phyloP scores from a whole-genome alignment of 1,284 basidiomycete species.

The Tilletia caries region DNA sequence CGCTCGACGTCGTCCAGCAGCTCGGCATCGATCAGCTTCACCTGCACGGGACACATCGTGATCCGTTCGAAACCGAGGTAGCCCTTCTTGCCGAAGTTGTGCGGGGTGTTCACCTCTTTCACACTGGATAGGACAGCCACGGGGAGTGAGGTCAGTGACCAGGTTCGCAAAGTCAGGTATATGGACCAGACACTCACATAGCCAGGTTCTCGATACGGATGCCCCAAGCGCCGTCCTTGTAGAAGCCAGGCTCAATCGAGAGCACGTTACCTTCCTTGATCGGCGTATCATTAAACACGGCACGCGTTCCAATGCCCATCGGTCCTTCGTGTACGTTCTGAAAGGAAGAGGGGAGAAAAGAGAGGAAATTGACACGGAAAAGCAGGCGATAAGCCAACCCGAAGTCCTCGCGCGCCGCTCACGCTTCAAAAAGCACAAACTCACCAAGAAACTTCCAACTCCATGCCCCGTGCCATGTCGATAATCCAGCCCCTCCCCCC shows the following conservation, averaged over 20 bases:
- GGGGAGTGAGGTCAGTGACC: slow-evolving; percentile 2
- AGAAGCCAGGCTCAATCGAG: slow-evolving; percentile 76
- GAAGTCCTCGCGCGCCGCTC: too few relatives aligned
- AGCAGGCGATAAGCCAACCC: too few relatives aligned
- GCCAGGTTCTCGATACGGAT: slow-evolving; percentile 80
- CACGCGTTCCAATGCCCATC: slow-evolving; percentile 49
- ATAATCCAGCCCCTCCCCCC: slow-evolving; percentile 70
- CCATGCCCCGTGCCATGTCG: slow-evolving; percentile 10
- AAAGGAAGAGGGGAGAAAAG: slow-evolving; percentile 18
- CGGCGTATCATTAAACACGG: slow-evolving; percentile 49
- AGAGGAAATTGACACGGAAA: too few relatives aligned
- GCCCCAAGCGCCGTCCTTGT: slow-evolving; percentile 83
- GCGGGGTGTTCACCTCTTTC: slow-evolving; percentile 59
- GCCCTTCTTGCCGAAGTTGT: slow-evolving; percentile 71
- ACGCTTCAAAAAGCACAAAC: too few relatives aligned
- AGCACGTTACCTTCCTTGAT: slow-evolving; percentile 51
- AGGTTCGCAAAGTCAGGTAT: background rate
- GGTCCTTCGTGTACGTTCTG: slow-evolving; percentile 52
- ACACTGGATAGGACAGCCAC: slow-evolving; percentile 22
- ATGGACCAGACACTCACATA: slow-evolving; percentile 24
- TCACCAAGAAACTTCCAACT: slow-evolving; percentile 12
- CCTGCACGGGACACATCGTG: slow-evolving; percentile 70
- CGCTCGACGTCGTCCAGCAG: slow-evolving; percentile 69
- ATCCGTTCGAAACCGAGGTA: slow-evolving; percentile 41
- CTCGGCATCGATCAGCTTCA: slow-evolving; percentile 68